These are phyloP conservation scores for Pterocarpus macrocarpus DNA, from an alignment of 306 rosid species.

Conservation along the genomic window DNA sequence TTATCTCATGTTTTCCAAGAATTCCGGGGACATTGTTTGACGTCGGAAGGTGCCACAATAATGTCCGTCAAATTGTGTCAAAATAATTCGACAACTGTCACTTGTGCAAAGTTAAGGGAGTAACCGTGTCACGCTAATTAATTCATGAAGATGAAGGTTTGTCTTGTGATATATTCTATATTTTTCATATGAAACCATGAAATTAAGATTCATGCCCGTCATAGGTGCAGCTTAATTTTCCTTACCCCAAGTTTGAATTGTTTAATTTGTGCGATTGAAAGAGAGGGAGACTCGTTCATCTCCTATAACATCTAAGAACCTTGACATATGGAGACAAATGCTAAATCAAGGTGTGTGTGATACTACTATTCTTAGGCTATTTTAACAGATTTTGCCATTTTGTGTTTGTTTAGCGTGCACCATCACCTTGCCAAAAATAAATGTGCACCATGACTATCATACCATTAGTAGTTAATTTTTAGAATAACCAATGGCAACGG, in stretches of 20 bases:
- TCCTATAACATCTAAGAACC: slow-evolving; percentile 71
- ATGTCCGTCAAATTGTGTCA: slow-evolving; percentile 30
- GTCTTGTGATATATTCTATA: slow-evolving; percentile 2
- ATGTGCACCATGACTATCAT: slow-evolving; percentile 17
- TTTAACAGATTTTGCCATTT: slow-evolving; percentile 39
- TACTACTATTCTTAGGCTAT: slow-evolving; percentile 45
- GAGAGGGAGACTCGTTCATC: slow-evolving; percentile 56
- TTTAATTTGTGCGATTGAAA: slow-evolving; percentile 44
- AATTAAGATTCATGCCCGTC: slow-evolving; percentile 7
- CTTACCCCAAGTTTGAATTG: slow-evolving; percentile 31
- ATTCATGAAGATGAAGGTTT: slow-evolving; percentile 7
- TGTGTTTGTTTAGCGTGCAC: neutral
- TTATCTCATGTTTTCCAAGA: slow-evolving; percentile 45
- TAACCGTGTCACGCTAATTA: neutral
- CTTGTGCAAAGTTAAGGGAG: slow-evolving; percentile 37
- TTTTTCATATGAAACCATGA: slow-evolving; percentile 31
- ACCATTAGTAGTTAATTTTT: slow-evolving; percentile 31
- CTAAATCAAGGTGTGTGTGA: slow-evolving; percentile 45
- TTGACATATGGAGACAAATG: slow-evolving; percentile 50
- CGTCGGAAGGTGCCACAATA: slow-evolving; percentile 32
- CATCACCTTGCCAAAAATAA: neutral
- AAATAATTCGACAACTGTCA: slow-evolving; percentile 47
- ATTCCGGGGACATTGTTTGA: slow-evolving; percentile 45
- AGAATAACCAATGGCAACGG: neutral
- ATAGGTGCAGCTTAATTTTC: slow-evolving; percentile 39